phyloP scores from a whole-genome alignment of 176 grass and related monocot genomes.

The Poa annua region DNA sequence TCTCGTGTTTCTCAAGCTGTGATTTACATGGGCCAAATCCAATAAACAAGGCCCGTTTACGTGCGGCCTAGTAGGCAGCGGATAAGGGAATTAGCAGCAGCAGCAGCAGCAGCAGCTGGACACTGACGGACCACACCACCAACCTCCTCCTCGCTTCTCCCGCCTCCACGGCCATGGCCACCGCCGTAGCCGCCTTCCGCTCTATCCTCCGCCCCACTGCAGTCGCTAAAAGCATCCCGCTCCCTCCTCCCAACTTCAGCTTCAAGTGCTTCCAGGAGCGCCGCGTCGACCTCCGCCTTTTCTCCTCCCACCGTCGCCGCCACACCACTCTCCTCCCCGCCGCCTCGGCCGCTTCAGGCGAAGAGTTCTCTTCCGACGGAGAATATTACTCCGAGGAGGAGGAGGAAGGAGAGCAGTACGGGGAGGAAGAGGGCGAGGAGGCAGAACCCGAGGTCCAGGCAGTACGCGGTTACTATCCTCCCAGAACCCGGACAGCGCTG shows the following conservation, averaged over 20 bases:
- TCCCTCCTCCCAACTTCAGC: conserved; percentile 24
- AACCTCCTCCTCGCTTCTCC: conserved; percentile 40
- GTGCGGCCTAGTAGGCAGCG: background rate
- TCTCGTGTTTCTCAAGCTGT: background rate
- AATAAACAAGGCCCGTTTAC: background rate
- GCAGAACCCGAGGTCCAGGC: background rate
- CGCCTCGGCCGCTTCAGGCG: background rate
- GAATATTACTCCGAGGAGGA: conserved; percentile 32
- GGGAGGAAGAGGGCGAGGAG: conserved; percentile 37
- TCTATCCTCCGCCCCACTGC: conserved; percentile 20
- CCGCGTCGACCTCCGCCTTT: conserved; percentile 23
- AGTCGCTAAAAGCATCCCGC: background rate
- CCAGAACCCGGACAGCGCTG: conserved; percentile 36
- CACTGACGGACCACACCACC: background rate
- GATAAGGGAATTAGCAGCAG: conserved; percentile 45
- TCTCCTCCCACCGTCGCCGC: background rate
- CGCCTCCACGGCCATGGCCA: conserved; percentile 46
- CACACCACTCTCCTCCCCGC: conserved; percentile 29
- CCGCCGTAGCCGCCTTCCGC: conserved; percentile 30
- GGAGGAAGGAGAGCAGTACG: conserved; percentile 21
- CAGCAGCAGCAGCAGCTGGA: background rate
- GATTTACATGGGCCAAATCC: background rate
- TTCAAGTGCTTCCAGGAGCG: conserved; percentile 18
- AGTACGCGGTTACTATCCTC: conserved; percentile 25
- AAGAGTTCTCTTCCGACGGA: conserved; percentile 40